These are phyloP conservation scores for Salvia rosmarinus DNA, from an alignment of 257 asterid genomes.

Conservation along the genomic window DNA sequence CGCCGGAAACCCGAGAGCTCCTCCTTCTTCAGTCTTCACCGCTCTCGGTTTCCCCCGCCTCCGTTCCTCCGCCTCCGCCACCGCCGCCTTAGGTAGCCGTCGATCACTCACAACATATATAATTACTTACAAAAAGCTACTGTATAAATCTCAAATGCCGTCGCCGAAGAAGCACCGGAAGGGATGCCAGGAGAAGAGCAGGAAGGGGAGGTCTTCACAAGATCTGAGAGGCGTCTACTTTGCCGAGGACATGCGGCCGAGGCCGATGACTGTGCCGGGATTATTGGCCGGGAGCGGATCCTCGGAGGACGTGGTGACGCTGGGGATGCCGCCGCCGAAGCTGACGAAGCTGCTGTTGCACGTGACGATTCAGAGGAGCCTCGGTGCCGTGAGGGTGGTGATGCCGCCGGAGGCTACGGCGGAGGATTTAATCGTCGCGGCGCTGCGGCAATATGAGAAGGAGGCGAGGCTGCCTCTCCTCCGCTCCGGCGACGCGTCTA, in stretches of 20 bases:
- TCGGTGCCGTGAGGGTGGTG: slow-evolving; percentile 76
- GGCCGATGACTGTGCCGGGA: slow-evolving; percentile 84
- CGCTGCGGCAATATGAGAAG: slow-evolving; percentile 65
- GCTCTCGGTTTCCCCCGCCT: slow-evolving; percentile 51
- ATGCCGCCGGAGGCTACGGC: slow-evolving; percentile 75
- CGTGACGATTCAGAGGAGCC: slow-evolving; percentile 81
- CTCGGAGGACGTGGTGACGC: slow-evolving; percentile 38
- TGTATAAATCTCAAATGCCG: slow-evolving; percentile 51
- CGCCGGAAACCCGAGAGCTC: slow-evolving; percentile 49
- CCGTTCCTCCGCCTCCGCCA: slow-evolving; percentile 49
- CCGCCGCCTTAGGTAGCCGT: slow-evolving; percentile 48
- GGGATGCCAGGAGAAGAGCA: slow-evolving; percentile 57
- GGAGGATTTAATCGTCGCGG: slow-evolving; percentile 68
- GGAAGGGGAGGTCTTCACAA: slow-evolving; percentile 59
- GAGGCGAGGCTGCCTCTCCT: slow-evolving; percentile 69
- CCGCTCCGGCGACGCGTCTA: slow-evolving; percentile 40
- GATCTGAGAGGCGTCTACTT: slow-evolving; percentile 43
- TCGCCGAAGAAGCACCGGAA: slow-evolving; percentile 63
- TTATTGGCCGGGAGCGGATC: slow-evolving; percentile 36
- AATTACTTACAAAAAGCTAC: background rate
- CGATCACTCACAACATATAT: background rate
- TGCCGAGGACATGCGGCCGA: slow-evolving; percentile 40
- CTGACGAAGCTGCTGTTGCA: slow-evolving; percentile 71
- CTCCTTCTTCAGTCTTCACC: slow-evolving; percentile 33
- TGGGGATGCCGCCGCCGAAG: slow-evolving; percentile 39